These are phyloP conservation scores for Platanus orientalis DNA, from an alignment of 164 flowering plant species.

Conservation along the genomic window DNA sequence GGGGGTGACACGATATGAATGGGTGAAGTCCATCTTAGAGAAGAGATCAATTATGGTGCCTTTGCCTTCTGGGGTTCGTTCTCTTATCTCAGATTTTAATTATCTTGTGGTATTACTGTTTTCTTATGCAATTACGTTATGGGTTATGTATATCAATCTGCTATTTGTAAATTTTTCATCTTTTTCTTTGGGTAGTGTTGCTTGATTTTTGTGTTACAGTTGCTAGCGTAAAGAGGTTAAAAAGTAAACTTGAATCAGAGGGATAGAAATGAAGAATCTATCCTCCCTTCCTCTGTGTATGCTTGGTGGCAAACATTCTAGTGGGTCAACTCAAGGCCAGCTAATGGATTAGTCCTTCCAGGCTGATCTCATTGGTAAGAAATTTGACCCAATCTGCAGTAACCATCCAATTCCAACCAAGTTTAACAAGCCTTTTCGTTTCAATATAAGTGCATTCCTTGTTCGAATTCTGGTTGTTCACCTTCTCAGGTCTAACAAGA, in stretches of 20 bases:
- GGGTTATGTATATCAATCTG: not conserved
- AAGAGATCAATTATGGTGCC: slow-evolving; percentile 77
- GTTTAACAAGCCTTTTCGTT: not conserved
- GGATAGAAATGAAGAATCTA: not conserved
- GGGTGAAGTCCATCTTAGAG: slow-evolving; percentile 61
- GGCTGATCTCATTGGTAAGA: not conserved
- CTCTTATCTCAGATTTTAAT: not conserved
- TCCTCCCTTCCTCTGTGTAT: not conserved
- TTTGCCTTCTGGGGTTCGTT: slow-evolving; percentile 87
- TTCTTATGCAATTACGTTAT: too few species aligned
- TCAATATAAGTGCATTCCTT: not conserved
- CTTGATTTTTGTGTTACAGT: not conserved
- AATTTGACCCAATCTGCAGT: too few species aligned
- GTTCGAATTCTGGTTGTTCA: too few species aligned
- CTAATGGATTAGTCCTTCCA: not conserved
- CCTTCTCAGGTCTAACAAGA: not conserved
- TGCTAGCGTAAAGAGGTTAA: not conserved
- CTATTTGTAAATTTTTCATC: not conserved
- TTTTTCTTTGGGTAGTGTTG: not conserved
- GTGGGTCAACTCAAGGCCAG: not conserved
- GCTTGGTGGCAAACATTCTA: not conserved
- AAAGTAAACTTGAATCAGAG: not conserved
- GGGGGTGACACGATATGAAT: slow-evolving; percentile 93
- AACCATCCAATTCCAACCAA: not conserved
- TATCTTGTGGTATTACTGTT: not conserved